Percentiles rank a stretch among this genome's conserved stretches.
phyloP scores from a whole-genome alignment of 768 basidiomycete genomes.

The Leccinum disarticulatum region DNA sequence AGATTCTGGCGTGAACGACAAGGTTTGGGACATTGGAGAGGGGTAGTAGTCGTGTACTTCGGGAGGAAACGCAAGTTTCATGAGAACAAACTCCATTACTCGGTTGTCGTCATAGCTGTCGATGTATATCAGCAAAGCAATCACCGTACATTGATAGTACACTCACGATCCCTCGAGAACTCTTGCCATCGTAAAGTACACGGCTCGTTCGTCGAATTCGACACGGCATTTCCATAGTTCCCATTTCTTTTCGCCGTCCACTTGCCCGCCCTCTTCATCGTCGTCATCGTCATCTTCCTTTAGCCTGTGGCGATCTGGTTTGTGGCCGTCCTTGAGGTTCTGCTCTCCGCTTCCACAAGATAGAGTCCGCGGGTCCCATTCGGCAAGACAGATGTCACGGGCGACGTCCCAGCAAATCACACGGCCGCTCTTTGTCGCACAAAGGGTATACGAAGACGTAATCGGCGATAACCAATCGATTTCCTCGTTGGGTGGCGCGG shows the following conservation, averaged over 20 bases:
- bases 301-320: conserved; percentile 5
- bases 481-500: conserved; percentile 64
- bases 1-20: conserved; percentile 15
- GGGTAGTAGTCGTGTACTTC: conserved; percentile 38
- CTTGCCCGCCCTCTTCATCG: neutral
- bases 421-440: conserved; percentile 72
- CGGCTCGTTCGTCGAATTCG: conserved; percentile 68
- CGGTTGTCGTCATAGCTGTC: conserved; percentile 57
- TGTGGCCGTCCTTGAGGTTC: conserved; percentile 9
- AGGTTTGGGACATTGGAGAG: conserved; percentile 18
- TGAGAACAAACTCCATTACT: conserved; percentile 69
- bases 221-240: conserved; percentile 79
- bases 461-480: conserved; percentile 79
- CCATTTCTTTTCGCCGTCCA: conserved; percentile 45
- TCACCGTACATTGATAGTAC: neutral
- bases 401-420: conserved; percentile 79
- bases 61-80: conserved; percentile 63
- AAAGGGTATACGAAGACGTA: conserved; percentile 73
- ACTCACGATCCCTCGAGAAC: conserved; percentile 52
- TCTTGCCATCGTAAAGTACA: conserved; percentile 77
- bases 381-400: conserved; percentile 56
- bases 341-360: conserved; percentile 5
- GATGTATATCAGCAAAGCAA: conserved; percentile 5
- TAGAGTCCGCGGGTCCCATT: conserved; percentile 58
- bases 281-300: conserved; percentile 17